Evolutionary conservation across 805 yeast species (phyloP).

Genomic region (Ogataea populi-albae): DNA sequence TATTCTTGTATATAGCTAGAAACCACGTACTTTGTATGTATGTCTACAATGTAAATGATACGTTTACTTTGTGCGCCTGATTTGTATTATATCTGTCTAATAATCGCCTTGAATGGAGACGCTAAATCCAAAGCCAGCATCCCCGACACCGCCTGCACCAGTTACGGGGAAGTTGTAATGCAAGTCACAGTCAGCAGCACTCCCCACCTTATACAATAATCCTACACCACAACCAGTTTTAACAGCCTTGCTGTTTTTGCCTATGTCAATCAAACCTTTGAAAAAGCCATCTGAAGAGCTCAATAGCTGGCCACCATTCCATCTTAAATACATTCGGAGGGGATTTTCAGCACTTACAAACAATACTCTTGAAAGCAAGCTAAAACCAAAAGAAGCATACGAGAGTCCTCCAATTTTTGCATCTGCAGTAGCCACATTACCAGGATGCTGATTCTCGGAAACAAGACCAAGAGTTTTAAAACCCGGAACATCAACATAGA

Average conservation of each 20-base stretch:
- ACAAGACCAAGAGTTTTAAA: conserved; percentile 19
- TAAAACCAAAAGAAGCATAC: conserved; percentile 20
- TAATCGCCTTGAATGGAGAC: conserved; percentile 27
- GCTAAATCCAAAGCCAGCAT: conserved; percentile 50
- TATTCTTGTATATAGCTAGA: conserved; percentile 12
- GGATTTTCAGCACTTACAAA: conserved; percentile 44
- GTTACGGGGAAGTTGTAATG: conserved; percentile 61
- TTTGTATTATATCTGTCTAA: conserved; percentile 6
- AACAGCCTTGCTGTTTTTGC: conserved; percentile 8
- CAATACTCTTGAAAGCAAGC: conserved; percentile 59
- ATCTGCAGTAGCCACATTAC: conserved; percentile 4
- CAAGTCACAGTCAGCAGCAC: conserved; percentile 60
- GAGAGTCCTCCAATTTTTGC: conserved; percentile 28
- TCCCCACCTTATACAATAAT: conserved; percentile 56
- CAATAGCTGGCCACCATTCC: conserved; percentile 62
- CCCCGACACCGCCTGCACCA: conserved; percentile 45
- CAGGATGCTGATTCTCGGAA: background rate
- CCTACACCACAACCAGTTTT: conserved; percentile 47
- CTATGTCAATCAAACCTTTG: conserved; percentile 15
- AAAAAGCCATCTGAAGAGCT: conserved; percentile 19
- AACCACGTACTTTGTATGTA: too few species aligned
- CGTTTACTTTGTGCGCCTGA: too few species aligned
- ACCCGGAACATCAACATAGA: conserved; percentile 52
- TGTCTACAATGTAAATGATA: too few species aligned
- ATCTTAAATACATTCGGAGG: conserved; percentile 59